Evolutionary conservation across 768 basidiomycete species (phyloP).

Genomic region (Leccinum boreale): DNA sequence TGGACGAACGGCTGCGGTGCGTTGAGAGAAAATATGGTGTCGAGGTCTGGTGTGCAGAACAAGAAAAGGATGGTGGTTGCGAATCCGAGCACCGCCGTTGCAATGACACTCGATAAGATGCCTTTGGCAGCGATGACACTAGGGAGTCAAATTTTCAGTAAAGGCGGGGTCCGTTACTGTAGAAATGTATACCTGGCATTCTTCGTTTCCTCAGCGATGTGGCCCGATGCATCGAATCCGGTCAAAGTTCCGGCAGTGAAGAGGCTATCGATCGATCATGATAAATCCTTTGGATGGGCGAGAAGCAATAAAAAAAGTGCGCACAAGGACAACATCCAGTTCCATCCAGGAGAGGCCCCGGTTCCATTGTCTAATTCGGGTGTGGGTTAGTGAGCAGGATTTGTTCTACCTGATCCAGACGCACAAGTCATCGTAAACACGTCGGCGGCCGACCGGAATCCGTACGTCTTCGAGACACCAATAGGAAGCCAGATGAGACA

Average conservation of each 20-base stretch:
- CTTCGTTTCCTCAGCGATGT: conserved; percentile 87
- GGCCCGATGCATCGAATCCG: conserved; percentile 88
- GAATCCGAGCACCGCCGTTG: conserved; percentile 80
- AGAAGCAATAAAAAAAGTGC: conserved; percentile 17
- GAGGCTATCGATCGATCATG: conserved; percentile 58
- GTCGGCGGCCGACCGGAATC: conserved; percentile 79
- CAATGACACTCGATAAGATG: conserved; percentile 72
- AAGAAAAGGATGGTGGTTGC: conserved; percentile 75
- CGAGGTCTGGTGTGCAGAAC: conserved; percentile 79
- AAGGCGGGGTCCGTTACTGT: not conserved
- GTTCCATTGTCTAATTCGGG: conserved; percentile 74
- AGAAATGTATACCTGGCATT: conserved; percentile 53
- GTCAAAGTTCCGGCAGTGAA: conserved; percentile 87
- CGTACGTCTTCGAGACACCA: conserved; percentile 84
- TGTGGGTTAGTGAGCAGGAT: not conserved
- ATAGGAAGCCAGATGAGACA: conserved; percentile 92
- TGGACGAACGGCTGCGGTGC: conserved; percentile 93
- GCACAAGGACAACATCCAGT: conserved; percentile 86
- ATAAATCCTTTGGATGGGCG: not conserved
- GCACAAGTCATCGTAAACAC: conserved; percentile 80
- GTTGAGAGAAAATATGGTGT: conserved; percentile 67
- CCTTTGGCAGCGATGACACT: conserved; percentile 81
- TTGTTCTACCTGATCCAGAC: conserved; percentile 35
- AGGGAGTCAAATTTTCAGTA: not conserved
- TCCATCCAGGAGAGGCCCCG: conserved; percentile 83